Percentiles rank a stretch among this genome's conserved stretches.
phyloP scores from a whole-genome alignment of 2,329 filamentous ascomycete species.

The Colletotrichum tropicicola region DNA sequence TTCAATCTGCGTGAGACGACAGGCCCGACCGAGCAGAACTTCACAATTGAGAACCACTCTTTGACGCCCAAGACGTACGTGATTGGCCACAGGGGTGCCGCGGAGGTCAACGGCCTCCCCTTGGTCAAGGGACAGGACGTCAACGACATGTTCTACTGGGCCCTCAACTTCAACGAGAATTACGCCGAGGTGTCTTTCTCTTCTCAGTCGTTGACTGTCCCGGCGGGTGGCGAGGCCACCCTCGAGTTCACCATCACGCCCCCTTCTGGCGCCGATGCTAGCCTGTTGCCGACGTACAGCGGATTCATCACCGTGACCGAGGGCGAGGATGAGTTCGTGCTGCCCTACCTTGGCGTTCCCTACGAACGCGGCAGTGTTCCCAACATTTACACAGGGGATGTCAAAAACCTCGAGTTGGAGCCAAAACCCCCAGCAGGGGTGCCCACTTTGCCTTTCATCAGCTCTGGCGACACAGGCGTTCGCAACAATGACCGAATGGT shows the following conservation, averaged over 20 bases:
- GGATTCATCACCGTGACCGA: constrained; percentile 16
- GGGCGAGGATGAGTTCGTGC: background rate
- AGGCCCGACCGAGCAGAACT: background rate
- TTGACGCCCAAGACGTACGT: constrained; percentile 8
- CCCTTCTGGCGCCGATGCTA: background rate
- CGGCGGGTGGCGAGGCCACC: constrained; percentile 1
- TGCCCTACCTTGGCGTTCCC: constrained; percentile 13
- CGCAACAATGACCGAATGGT: constrained; percentile 9
- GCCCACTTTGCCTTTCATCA: constrained; percentile 3
- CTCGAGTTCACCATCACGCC: background rate
- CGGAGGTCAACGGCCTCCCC: constrained; percentile 8
- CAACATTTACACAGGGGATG: constrained; percentile 7
- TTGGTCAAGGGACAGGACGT: background rate
- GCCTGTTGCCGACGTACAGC: constrained; percentile 14
- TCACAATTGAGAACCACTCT: constrained; percentile 20
- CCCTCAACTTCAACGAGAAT: background rate
- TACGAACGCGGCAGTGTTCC: background rate
- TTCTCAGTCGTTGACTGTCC: background rate
- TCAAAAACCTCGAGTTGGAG: background rate
- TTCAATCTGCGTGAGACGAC: constrained; percentile 15
- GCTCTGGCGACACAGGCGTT: background rate
- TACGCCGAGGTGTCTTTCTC: constrained; percentile 6
- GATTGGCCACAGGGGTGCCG: constrained; percentile 10
- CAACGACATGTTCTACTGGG: constrained; percentile 24
- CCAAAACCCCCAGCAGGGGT: background rate